Evolutionary conservation across 331 rosid genomes (phyloP), one percentile per base, ranked within the genome.

Genomic region (Acacia concinna): DNA sequence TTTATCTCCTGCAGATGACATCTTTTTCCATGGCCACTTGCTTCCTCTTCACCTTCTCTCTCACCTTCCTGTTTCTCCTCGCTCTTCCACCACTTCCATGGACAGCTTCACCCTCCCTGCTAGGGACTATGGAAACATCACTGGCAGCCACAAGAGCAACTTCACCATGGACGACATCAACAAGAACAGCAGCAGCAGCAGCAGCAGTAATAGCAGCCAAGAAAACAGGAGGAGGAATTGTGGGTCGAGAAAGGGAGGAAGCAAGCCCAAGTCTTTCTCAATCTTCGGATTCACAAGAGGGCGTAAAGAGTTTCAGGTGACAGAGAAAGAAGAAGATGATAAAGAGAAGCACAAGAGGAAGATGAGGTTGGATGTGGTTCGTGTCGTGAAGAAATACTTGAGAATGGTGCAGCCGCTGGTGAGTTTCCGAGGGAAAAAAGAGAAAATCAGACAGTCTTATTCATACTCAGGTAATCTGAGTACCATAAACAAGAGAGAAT

Each of bases 11-110:
- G 99, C 99, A 6, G 99, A 96, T 43, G 99, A 96, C 83, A 96
- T 96, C 73, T 96, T 96, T 96, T 96, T 91, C 91, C 99, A 91
- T 28, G 99, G 99, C 38, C 99, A 93, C 84, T 83, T 96, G 81
- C 98, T 96, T 51, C 99, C 99, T n/a, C 92, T 96, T 11, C 99
- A 91, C 68, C 91, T 91, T 72, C 88, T 94, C 62, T 87, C 99
- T 35, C 99, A 96, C 78, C 89, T 91, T 64, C 89, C 98, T 35
- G 86, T 89, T 6, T 89, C 99, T 5, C 94, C 98, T 32, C 94
- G 96, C 78, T 87, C 96, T 51, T 96, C 99, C 46, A 89, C 89
- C 77, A 86, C 87, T 75, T 91, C 97, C 34, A 41, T 85, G 40
- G 94, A 96, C 67, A 90, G 89, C 80, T 90, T 91, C 82, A 81